phyloP scores from a whole-genome alignment of 2,329 filamentous ascomycete species.

The Penicillium sp. region DNA sequence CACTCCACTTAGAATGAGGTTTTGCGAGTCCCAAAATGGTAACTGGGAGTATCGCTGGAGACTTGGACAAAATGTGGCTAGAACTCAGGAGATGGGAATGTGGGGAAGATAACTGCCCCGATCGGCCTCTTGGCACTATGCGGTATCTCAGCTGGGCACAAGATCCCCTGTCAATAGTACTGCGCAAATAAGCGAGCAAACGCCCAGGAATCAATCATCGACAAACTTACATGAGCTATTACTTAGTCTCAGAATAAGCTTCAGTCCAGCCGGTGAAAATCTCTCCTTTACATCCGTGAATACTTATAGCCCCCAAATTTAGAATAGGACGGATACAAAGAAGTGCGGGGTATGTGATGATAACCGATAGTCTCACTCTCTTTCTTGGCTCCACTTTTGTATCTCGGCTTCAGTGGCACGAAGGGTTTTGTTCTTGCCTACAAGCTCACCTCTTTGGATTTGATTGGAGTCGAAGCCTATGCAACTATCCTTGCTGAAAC shows the following conservation, averaged over 20 bases:
- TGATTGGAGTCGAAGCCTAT: too few species aligned
- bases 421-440: too few species aligned
- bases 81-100: not conserved
- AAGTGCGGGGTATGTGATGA: not conserved
- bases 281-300: not conserved
- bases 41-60: not conserved
- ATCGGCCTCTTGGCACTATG: not conserved
- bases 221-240: not conserved
- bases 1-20: not conserved
- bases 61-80: not conserved
- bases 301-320: not conserved
- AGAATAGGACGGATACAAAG: not conserved
- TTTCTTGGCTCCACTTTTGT: too few species aligned
- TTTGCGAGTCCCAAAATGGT: not conserved
- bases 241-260: not conserved
- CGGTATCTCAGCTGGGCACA: not conserved
- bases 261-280: not conserved
- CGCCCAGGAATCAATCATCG: not conserved
- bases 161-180: not conserved
- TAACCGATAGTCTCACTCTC: too few species aligned
- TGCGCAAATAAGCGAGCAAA: not conserved
- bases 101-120: not conserved
- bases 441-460: too few species aligned
- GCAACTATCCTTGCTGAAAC: too few species aligned
- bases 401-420: too few species aligned